phyloP scores from a whole-genome alignment of 371 early-diverging fungal genomes.

The Mucor racemosus region DNA sequence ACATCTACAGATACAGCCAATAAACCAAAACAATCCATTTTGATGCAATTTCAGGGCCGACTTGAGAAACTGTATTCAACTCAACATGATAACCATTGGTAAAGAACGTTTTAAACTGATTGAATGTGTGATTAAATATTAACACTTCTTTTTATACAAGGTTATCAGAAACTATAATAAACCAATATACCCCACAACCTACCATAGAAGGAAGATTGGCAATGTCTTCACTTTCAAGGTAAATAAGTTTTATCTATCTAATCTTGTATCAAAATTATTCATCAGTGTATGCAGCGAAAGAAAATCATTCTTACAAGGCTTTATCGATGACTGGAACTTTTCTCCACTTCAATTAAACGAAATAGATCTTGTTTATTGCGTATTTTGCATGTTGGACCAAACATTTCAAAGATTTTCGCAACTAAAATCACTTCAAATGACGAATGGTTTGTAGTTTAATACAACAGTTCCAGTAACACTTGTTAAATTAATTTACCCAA shows the following conservation, averaged over 20 bases:
- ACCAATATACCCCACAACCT: slow-evolving; percentile 40
- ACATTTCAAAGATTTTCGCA: slow-evolving; percentile 58
- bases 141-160: slow-evolving; percentile 11
- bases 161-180: slow-evolving; percentile 28
- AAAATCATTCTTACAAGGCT: slow-evolving; percentile 38
- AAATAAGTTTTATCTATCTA: not conserved
- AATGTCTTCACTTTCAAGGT: slow-evolving; percentile 17
- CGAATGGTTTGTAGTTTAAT: slow-evolving; percentile 53
- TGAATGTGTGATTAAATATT: no score
- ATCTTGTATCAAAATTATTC: not conserved
- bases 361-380: slow-evolving; percentile 66
- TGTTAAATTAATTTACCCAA: slow-evolving; percentile 2
- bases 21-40: not conserved
- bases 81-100: not conserved
- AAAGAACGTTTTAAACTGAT: not conserved
- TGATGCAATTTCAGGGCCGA: slow-evolving; percentile 32
- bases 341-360: slow-evolving; percentile 62
- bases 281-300: slow-evolving; percentile 31
- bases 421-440: slow-evolving; percentile 57
- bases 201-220: slow-evolving; percentile 11
- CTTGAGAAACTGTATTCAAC: slow-evolving; percentile 13
- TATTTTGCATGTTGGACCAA: slow-evolving; percentile 63
- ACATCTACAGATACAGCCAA: slow-evolving; percentile 8
- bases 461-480: not conserved
- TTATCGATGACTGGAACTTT: slow-evolving; percentile 66